Evolutionary conservation across 306 rosid species (phyloP).

Genomic region (Lathyrus sativus): DNA sequence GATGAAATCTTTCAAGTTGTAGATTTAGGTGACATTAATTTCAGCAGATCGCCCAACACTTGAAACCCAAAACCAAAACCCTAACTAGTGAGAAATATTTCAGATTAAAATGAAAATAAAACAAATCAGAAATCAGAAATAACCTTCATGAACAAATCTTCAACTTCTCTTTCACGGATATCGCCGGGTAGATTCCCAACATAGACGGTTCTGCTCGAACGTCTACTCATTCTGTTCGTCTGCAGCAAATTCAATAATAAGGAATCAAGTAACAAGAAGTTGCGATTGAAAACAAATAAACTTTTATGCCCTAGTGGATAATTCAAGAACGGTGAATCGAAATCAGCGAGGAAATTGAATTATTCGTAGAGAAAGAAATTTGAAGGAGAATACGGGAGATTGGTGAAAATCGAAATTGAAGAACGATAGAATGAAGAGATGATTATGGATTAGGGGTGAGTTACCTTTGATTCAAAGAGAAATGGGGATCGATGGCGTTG

Average conservation of each 20-base stretch:
- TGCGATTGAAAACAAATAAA: background rate
- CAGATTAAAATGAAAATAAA: background rate
- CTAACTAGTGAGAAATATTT: background rate
- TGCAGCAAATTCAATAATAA: conserved; percentile 3
- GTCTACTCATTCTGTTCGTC: conserved; percentile 79
- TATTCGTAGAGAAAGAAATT: background rate
- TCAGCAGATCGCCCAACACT: background rate
- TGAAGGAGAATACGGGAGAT: background rate
- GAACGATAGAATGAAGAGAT: background rate
- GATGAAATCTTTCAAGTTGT: background rate
- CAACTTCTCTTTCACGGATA: conserved; percentile 98
- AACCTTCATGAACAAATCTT: conserved; percentile 92
- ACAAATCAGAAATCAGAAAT: background rate
- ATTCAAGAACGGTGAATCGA: background rate
- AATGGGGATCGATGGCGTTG: conserved; percentile 39
- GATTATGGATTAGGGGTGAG: background rate
- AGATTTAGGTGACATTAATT: background rate
- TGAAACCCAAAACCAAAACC: background rate
- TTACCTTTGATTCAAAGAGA: conserved; percentile 45
- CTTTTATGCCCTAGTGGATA: background rate
- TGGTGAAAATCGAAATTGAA: background rate
- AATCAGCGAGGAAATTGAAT: conserved; percentile 10
- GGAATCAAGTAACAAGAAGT: background rate
- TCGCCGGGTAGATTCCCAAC: conserved; percentile 99
- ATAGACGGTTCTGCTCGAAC: conserved; percentile 84